These are phyloP conservation scores for Heliocybe sulcata DNA, from an alignment of 1,284 basidiomycete species.

Conservation along the genomic window DNA sequence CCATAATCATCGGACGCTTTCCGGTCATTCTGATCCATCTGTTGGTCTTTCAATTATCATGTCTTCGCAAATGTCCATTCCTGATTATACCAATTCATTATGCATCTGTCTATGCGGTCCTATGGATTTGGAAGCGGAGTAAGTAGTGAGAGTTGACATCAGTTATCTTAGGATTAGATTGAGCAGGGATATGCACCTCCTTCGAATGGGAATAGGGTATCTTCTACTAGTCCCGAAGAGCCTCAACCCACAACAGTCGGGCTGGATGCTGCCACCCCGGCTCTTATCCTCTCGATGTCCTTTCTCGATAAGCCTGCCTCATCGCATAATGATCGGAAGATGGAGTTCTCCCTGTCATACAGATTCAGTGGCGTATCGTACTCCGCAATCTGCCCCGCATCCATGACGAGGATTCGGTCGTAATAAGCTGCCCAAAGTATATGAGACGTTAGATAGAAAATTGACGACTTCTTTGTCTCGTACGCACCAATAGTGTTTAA, in stretches of 20 bases:
- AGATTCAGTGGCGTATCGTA: constrained; percentile 63
- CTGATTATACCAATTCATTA: too few relatives aligned
- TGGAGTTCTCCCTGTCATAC: constrained; percentile 60
- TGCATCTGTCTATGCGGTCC: too few relatives aligned
- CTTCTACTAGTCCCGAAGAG: too few relatives aligned
- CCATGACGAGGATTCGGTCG: constrained; percentile 74
- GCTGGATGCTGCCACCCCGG: not conserved
- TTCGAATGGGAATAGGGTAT: too few relatives aligned
- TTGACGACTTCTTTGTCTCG: not conserved
- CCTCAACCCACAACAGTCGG: not conserved
- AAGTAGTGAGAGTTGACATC: too few relatives aligned
- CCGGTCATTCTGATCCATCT: too few relatives aligned
- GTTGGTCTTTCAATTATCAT: too few relatives aligned
- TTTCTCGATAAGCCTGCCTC: constrained; percentile 59
- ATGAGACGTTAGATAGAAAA: not conserved
- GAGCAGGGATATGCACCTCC: too few relatives aligned
- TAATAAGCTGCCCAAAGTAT: constrained; percentile 44
- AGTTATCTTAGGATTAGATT: too few relatives aligned
- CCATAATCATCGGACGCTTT: not conserved
- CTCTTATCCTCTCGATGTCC: constrained; percentile 40
- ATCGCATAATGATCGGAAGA: constrained; percentile 72
- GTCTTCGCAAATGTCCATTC: too few relatives aligned
- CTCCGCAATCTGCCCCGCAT: constrained; percentile 55
- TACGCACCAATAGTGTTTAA: constrained; percentile 64
- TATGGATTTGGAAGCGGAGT: too few relatives aligned